Base-by-base conservation (phyloP, 2,329 filamentous ascomycete species). In the Neobulgaria alba region DNA sequence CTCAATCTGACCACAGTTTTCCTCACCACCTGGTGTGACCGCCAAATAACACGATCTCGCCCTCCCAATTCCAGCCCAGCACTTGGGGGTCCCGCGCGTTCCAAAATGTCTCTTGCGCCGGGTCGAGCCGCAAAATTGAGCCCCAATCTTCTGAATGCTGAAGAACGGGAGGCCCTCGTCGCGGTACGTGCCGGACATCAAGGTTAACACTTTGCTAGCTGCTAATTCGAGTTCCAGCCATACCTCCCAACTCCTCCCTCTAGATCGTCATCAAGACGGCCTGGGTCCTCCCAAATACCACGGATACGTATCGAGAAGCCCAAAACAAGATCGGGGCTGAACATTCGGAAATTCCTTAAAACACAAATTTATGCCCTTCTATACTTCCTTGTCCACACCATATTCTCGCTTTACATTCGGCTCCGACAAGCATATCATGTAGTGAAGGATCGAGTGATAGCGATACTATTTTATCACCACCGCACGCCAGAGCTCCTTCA, bases 401-500 rank as follows among this genome's bases (percentile, higher is more conserved):
- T 95, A 51, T 96, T 95, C 66, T 90, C 86, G 5, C 68, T 96
- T 50, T 93, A 92, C 61, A 82, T 95, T 51, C 83, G 88, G 48
- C 65, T 86, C 43, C 80, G 89, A 43, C 80, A 87, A 58, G 77
- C 79, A 41, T 92, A 87, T 66, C 82, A 90, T 61, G 76, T 82
- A 7, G 72, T 94, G 36, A 70, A 79, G 52, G 84, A 92, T 60
- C 80, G 85, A 45, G 67, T 90, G 49, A 76, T 87, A 39, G 85
- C 86, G 8, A 75, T 96, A 46, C 71, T 94, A 40, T 89, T 90
- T 62, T 92, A 98, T 67, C 93, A 98, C 66, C 92, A 98, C 63
- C 85, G 86, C 38, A 94, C 90, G 1, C 92, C 92, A 5, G 86
- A 94, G 59, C 78, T 95, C 58, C 95, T 98, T 53, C 79, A 82